A percentile compares a stretch with the other conserved stretches of the same genome.
phyloP scores from a whole-genome alignment of 2,329 filamentous ascomycete species.

The Colletotrichum echinochloae region DNA sequence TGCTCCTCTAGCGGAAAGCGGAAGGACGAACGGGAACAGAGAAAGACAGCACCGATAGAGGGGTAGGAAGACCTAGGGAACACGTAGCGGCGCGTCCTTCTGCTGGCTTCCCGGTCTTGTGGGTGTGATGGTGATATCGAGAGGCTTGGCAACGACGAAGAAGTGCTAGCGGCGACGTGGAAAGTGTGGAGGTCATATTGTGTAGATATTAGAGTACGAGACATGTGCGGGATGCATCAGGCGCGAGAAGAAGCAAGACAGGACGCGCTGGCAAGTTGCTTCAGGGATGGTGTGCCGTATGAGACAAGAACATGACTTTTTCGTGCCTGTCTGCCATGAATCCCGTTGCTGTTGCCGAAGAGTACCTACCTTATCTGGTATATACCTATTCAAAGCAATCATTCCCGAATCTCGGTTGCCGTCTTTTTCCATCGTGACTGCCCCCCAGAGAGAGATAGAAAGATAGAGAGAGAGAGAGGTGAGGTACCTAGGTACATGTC shows the following conservation, averaged over 20 bases:
- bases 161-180: constrained; percentile 19
- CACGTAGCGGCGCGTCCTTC: background rate
- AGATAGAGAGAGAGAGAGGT: too few species aligned
- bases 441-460: too few species aligned
- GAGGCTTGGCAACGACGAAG: constrained; percentile 29
- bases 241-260: background rate
- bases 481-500: too few species aligned
- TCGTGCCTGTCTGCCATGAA: background rate
- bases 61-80: too few species aligned
- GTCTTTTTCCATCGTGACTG: background rate
- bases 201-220: constrained; percentile 23
- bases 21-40: constrained; percentile 3
- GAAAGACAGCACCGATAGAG: too few species aligned
- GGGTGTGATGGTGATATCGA: constrained; percentile 28
- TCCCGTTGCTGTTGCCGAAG: background rate
- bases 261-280: constrained; percentile 19
- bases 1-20: constrained; percentile 15
- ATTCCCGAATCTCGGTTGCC: background rate
- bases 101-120: constrained; percentile 15
- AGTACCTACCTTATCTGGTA: too few species aligned
- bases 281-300: background rate
- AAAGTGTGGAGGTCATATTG: constrained; percentile 5
- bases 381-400: background rate
- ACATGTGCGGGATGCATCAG: constrained; percentile 18
- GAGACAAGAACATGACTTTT: background rate